phyloP scores from a whole-genome alignment of 805 yeast genomes.

The Candida multigemmis region DNA sequence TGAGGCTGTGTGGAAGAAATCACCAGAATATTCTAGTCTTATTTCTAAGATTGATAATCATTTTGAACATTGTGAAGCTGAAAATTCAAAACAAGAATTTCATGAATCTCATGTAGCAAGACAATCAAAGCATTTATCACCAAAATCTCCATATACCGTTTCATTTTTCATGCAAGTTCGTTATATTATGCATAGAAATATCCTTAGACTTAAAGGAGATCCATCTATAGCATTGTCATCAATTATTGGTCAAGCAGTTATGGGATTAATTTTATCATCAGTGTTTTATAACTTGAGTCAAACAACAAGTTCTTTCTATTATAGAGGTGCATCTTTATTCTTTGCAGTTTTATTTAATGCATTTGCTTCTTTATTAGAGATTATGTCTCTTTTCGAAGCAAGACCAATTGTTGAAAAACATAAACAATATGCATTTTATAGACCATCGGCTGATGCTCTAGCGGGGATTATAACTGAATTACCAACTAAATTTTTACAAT shows the following conservation, averaged over 20 bases:
- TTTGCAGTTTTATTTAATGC: slow-evolving; percentile 55
- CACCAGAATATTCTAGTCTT: slow-evolving; percentile 39
- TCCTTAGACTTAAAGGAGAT: slow-evolving; percentile 47
- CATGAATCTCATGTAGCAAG: slow-evolving; percentile 19
- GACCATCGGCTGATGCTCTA: slow-evolving; percentile 66
- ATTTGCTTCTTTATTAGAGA: slow-evolving; percentile 51
- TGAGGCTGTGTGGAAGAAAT: slow-evolving; percentile 49
- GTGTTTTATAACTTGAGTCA: slow-evolving; percentile 43
- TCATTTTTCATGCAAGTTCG: slow-evolving; percentile 41
- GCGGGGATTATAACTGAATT: slow-evolving; percentile 52
- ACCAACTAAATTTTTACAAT: slow-evolving; percentile 44
- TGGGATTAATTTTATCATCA: slow-evolving; percentile 55
- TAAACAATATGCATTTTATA: slow-evolving; percentile 60
- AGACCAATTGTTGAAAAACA: slow-evolving; percentile 66
- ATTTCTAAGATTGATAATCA: slow-evolving; percentile 33
- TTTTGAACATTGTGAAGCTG: slow-evolving; percentile 13
- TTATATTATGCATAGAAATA: slow-evolving; percentile 45
- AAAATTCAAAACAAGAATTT: slow-evolving; percentile 9
- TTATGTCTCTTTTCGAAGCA: slow-evolving; percentile 47
- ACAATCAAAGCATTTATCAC: slow-evolving; percentile 29
- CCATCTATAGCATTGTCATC: slow-evolving; percentile 44
- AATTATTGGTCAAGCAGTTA: slow-evolving; percentile 42
- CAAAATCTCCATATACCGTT: slow-evolving; percentile 27
- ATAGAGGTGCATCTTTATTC: slow-evolving; percentile 57
- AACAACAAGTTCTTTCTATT: slow-evolving; percentile 46